Evolutionary conservation across 2,329 filamentous ascomycete species (phyloP), one percentile per base, ranked within the genome.

Genomic region (Trichoderma oligosporum): DNA sequence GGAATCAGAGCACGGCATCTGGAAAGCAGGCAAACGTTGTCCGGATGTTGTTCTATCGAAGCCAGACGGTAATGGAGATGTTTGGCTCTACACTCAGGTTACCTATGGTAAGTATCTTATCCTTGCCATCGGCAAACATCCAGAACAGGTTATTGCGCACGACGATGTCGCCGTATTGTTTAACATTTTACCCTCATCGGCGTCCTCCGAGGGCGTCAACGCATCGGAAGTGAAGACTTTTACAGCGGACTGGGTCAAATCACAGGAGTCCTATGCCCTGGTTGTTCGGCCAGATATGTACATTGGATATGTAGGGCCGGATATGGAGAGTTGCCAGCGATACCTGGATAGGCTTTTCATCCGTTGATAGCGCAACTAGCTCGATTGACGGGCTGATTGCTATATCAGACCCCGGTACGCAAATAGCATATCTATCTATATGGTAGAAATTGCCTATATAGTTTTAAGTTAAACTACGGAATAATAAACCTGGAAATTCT

Each of bases 271-370:
- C 4, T 70, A 67, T 38, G 60, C 63, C 4, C 70, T 74, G 2
- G 66, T 75, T 3, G 69, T 75, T 18, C 66, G 72, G 11, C 73
- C 73, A 12, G 73, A 75, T 57, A 73, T 74, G 73, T 75, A 75
- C 48, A 67, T 75, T 58, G 73, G 71, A 12, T 69, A 66, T 51
- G 70, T 73, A 16, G 68, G 69, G 14, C 58, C 39, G 38, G 49
- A 53, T 11, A 53, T 49, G 16, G 58, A 61, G 4, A 65, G 64
- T n/a, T 69, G 66, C 62, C 63, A 60, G 35, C 51, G 60, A 25
- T 73, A 73, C 60, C 60, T 70, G 12, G 59, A 56, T 27, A 59
- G 60, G 20, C 53, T 66, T 25, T 53, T 53, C 29, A 44, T 44
- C 49, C 49, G 49, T 7, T 42, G 18, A 53, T 44, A 31, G 35